These are phyloP conservation scores for Daldinia vernicosa DNA, from an alignment of 495 filamentous ascomycete genomes.

Conservation along the genomic window DNA sequence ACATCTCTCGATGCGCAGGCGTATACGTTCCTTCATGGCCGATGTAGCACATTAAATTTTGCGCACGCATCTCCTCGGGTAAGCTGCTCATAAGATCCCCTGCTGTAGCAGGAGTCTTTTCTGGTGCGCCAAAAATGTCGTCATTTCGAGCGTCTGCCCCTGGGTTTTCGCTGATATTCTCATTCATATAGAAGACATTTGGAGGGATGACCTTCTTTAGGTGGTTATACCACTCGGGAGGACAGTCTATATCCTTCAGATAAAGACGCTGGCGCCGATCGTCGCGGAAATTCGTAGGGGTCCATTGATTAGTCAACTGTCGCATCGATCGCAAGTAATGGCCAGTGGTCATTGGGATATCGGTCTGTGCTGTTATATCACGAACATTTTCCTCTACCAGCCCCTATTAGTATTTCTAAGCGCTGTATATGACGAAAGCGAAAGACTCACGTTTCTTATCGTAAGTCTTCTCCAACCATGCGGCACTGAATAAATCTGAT, in stretches of 20 bases:
- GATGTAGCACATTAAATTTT: slow-evolving; percentile 98
- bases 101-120: slow-evolving; percentile 56
- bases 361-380: slow-evolving; percentile 71
- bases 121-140: slow-evolving; percentile 60
- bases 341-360: slow-evolving; percentile 80
- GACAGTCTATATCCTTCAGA: slow-evolving; percentile 95
- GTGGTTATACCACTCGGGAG: slow-evolving; percentile 80
- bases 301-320: slow-evolving; percentile 79
- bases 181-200: slow-evolving; percentile 85
- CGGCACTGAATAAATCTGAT: slow-evolving; percentile 73
- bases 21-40: slow-evolving; percentile 98
- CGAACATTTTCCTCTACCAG: slow-evolving; percentile 69
- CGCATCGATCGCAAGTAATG: slow-evolving; percentile 90
- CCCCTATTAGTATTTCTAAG: slow-evolving; percentile 20
- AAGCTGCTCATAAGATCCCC: slow-evolving; percentile 95
- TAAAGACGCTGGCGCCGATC: slow-evolving; percentile 84
- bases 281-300: slow-evolving; percentile 70
- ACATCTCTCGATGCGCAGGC: slow-evolving; percentile 97
- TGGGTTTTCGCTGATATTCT: slow-evolving; percentile 65
- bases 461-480: slow-evolving; percentile 79
- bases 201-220: slow-evolving; percentile 80
- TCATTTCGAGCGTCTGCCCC: slow-evolving; percentile 41
- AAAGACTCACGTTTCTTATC: slow-evolving; percentile 72
- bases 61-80: slow-evolving; percentile 83
- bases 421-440: too few relatives aligned